These are phyloP conservation scores for Arctostaphylos glauca DNA, from an alignment of 148 eudicot species.

Conservation along the genomic window DNA sequence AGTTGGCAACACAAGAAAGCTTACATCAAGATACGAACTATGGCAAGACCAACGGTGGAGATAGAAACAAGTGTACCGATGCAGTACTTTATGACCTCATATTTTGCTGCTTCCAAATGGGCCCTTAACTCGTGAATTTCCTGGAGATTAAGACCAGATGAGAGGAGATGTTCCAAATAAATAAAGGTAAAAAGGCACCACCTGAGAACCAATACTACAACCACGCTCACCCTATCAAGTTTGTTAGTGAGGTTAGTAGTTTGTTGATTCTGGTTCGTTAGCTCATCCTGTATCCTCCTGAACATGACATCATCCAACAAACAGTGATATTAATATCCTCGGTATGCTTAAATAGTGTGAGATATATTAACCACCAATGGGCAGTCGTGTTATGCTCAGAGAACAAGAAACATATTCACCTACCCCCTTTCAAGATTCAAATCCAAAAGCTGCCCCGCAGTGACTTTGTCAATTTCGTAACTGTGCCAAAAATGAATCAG, in stretches of 20 bases:
- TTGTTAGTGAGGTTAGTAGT: constrained; percentile 57
- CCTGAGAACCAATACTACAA: not conserved
- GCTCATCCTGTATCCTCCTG: constrained; percentile 62
- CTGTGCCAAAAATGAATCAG: constrained; percentile 23
- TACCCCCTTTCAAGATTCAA: constrained; percentile 72
- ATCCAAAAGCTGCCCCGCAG: constrained; percentile 65
- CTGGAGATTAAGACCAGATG: constrained; percentile 18
- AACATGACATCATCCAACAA: constrained; percentile 14
- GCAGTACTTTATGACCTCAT: constrained; percentile 65
- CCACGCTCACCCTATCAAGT: constrained; percentile 50
- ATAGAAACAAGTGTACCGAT: constrained; percentile 64
- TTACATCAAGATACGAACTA: constrained; percentile 46
- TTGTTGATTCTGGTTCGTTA: constrained; percentile 50
- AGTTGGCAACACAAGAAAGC: not conserved
- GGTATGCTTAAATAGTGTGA: too few species aligned
- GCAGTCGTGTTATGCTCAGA: too few species aligned
- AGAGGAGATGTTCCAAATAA: not conserved
- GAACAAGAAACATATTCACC: too few species aligned
- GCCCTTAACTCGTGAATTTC: constrained; percentile 56
- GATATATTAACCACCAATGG: too few species aligned
- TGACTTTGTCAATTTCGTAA: constrained; percentile 64
- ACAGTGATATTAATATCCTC: not conserved
- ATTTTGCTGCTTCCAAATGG: constrained; percentile 61
- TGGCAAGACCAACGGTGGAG: constrained; percentile 61
- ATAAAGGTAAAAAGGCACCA: not conserved